Percentiles rank a stretch among this genome's conserved stretches.
Evolutionary conservation across 2,329 filamentous ascomycete species (phyloP).

Genomic region (Triangularia verruculosa): DNA sequence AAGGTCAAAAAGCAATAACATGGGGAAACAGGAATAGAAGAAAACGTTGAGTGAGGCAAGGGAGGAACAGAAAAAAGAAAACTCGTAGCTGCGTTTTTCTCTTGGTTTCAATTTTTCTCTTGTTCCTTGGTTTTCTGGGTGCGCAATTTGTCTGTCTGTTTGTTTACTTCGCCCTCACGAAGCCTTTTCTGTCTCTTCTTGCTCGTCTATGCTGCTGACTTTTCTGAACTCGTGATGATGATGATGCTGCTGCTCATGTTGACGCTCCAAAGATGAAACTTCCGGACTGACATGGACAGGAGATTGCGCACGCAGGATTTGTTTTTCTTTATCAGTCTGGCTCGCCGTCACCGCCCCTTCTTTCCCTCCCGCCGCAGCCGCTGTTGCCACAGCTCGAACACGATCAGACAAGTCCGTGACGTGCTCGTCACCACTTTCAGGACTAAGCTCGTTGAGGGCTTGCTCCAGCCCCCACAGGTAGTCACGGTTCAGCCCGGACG

Average conservation of each 20-base stretch:
- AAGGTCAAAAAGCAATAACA: neutral
- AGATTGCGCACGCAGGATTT: conserved; percentile 27
- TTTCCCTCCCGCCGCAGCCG: conserved; percentile 10
- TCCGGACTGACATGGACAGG: conserved; percentile 26
- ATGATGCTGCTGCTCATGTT: conserved; percentile 17
- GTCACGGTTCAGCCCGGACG: conserved; percentile 85
- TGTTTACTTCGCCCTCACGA: conserved; percentile 24
- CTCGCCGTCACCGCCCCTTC: conserved; percentile 21
- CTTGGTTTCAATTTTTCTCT: neutral
- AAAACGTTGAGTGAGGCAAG: neutral
- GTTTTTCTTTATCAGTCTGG: conserved; percentile 19
- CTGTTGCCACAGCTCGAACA: conserved; percentile 56
- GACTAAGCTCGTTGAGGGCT: conserved; percentile 68
- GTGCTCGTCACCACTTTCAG: conserved; percentile 78
- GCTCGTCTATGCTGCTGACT: conserved; percentile 52
- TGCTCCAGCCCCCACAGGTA: conserved; percentile 80
- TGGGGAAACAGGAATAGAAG: neutral
- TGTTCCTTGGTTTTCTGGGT: neutral
- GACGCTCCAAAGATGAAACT: conserved; percentile 5
- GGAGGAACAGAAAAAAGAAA: neutral
- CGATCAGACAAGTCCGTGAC: conserved; percentile 75
- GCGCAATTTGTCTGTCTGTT: conserved; percentile 13
- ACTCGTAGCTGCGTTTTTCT: neutral
- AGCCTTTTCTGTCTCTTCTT: conserved; percentile 57
- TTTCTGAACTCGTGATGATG: conserved; percentile 40